Percentiles rank a stretch among this genome's conserved stretches.
These are phyloP conservation scores for Colletotrichum nymphaeae DNA, from an alignment of 2,329 filamentous ascomycete genomes.

Conservation along the genomic window DNA sequence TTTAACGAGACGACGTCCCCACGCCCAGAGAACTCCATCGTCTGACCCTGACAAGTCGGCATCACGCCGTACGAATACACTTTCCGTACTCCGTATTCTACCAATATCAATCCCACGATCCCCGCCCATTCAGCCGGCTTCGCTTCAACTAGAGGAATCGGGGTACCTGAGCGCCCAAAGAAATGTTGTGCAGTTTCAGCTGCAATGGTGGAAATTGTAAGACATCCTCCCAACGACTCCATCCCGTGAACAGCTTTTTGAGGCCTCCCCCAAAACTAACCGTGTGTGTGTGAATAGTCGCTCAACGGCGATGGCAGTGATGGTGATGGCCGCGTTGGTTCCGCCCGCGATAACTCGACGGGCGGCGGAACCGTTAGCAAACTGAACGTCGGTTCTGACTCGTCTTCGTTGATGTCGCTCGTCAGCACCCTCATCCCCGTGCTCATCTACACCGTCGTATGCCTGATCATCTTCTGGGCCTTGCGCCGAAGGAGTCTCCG, in stretches of 20 bases:
- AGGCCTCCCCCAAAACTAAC: constrained; percentile 12
- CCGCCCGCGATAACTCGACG: constrained; percentile 53
- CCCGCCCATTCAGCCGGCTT: not conserved
- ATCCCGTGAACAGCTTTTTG: not conserved
- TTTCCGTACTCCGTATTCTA: no score
- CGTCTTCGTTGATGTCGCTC: constrained; percentile 52
- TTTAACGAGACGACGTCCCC: not conserved
- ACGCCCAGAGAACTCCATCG: not conserved
- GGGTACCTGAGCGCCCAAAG: not conserved
- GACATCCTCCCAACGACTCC: not conserved
- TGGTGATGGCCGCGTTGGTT: constrained; percentile 55
- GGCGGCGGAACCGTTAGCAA: constrained; percentile 49
- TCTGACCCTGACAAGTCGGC: not conserved
- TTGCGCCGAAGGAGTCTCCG: constrained; percentile 60
- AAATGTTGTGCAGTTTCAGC: constrained; percentile 2
- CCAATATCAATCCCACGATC: not conserved
- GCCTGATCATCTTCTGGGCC: constrained; percentile 62
- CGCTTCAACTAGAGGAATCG: not conserved
- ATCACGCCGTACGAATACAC: not conserved
- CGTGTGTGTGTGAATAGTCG: not conserved
- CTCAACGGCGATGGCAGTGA: constrained; percentile 23
- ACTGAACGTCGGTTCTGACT: constrained; percentile 48
- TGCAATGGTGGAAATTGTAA: constrained; percentile 8
- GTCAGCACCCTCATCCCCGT: constrained; percentile 66
- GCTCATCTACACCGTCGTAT: constrained; percentile 58